Conservation (phyloP, 73 alveolate genomes). For the Tetrahymena malaccensis region DNA sequence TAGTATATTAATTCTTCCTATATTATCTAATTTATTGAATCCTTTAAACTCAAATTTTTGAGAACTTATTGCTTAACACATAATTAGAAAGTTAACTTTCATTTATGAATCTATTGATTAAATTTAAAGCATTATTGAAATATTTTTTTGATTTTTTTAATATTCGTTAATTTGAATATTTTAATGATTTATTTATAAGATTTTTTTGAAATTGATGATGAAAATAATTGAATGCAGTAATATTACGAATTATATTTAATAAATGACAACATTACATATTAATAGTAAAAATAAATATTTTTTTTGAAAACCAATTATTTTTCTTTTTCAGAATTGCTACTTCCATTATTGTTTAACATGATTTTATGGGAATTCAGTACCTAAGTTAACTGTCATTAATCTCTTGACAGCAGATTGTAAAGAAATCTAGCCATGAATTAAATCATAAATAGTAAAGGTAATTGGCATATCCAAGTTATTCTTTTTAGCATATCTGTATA, state of each 20-base stretch:
- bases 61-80: too few relatives aligned
- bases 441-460: slow-evolving; percentile 19
- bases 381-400: slow-evolving; percentile 4
- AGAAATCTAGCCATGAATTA: background rate
- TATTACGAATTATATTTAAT: too few relatives aligned
- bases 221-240: background rate
- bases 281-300: background rate
- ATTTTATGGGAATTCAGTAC: background rate
- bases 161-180: too few relatives aligned
- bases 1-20: too few relatives aligned
- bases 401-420: slow-evolving; percentile 3
- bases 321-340: background rate
- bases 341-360: background rate
- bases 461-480: slow-evolving; percentile 31
- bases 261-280: background rate
- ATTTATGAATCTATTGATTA: too few relatives aligned
- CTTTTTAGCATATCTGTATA: slow-evolving; percentile 3
- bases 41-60: too few relatives aligned
- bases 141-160: too few relatives aligned
- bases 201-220: background rate
- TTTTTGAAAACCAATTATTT: background rate
- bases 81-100: too few relatives aligned
- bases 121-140: too few relatives aligned
- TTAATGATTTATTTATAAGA: too few relatives aligned
- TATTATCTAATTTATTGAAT: too few relatives aligned